Percentiles rank a stretch among this genome's conserved stretches.
Evolutionary conservation across 495 filamentous ascomycete species (phyloP).

Genomic region (Sporormia fimetaria): DNA sequence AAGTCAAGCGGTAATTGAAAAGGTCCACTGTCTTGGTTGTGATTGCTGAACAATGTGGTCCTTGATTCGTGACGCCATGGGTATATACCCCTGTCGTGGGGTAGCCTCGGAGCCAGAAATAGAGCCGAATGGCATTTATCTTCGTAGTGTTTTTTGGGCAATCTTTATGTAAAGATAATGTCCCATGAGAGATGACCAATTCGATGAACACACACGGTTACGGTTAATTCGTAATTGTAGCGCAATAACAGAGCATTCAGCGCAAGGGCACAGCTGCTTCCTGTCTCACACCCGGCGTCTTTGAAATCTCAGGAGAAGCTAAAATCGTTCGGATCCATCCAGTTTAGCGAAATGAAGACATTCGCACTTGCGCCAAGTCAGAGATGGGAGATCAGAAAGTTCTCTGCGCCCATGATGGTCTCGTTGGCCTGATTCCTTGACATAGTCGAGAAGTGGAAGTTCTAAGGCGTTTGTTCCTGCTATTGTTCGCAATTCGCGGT

Average conservation of each 20-base stretch:
- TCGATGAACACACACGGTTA: no score
- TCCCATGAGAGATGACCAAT: conserved; percentile 14
- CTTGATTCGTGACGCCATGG: no score
- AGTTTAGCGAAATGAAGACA: conserved; percentile 50
- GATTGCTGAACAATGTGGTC: no score
- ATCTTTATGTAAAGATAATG: background rate
- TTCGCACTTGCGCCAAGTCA: conserved; percentile 46
- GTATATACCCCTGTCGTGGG: no score
- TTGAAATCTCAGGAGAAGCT: conserved; percentile 18
- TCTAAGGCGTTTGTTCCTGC: no score
- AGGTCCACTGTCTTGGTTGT: no score
- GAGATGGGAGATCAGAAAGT: conserved; percentile 44
- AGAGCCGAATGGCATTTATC: no score
- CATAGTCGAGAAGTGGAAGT: conserved; percentile 57
- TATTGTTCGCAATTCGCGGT: no score
- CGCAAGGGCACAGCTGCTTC: background rate
- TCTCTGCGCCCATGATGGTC: conserved; percentile 47
- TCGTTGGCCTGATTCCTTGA: conserved; percentile 54
- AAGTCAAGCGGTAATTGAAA: background rate
- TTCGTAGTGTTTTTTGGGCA: no score
- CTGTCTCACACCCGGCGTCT: no score
- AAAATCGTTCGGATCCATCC: conserved; percentile 41
- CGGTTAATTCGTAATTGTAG: no score
- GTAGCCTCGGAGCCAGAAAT: background rate
- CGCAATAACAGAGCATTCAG: background rate